Evolutionary conservation across 2,329 filamentous ascomycete species (phyloP), one percentile per base, ranked within the genome.

Genomic region (Shiraia sp.): DNA sequence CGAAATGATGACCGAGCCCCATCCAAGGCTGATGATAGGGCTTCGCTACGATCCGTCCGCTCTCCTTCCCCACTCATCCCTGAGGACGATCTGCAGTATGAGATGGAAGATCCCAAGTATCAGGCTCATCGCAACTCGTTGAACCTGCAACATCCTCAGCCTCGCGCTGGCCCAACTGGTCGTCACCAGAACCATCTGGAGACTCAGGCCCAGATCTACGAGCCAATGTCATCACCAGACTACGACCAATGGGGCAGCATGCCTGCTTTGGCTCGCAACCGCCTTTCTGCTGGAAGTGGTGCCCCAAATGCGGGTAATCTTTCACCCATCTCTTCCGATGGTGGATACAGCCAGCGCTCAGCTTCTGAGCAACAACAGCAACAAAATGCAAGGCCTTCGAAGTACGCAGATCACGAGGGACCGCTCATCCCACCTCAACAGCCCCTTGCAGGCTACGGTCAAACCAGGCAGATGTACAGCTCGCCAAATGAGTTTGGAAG

Each of bases 81-180:
- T 2, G 80, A 80, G 43, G 22, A 85, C 81, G 48, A 55, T 23
- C 15, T 51, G 17, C 45, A 57, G n/a, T 59, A 61, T 16, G 58
- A 64, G 26, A 65, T 73, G 49, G 74, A 77, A 28, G 86, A 90
- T 54, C 86, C 87, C 32, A 91, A 91, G 68, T 91, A 91, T 68
- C 85, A 87, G 67, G 87, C 86, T 41, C 86, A 91, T 65, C 84
- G 88, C 55, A 88, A 91, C 70, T 90, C 87, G 17, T 68, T 91
- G 41, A 89, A 90, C 58, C 73, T 92, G 27, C 83, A 90, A 62
- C 88, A 92, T 67, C 88, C 88, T 5, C 87, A 91, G 65, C 88
- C 88, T 7, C 77, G 86, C 19, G 83, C 81, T 13, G 87, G 87
- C 0, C 83, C 87, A 41, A 88, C 85, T 1, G 82, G 86, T 63